phyloP scores from a whole-genome alignment of 2,329 filamentous ascomycete genomes.

The Chalaropsis ovoidea region DNA sequence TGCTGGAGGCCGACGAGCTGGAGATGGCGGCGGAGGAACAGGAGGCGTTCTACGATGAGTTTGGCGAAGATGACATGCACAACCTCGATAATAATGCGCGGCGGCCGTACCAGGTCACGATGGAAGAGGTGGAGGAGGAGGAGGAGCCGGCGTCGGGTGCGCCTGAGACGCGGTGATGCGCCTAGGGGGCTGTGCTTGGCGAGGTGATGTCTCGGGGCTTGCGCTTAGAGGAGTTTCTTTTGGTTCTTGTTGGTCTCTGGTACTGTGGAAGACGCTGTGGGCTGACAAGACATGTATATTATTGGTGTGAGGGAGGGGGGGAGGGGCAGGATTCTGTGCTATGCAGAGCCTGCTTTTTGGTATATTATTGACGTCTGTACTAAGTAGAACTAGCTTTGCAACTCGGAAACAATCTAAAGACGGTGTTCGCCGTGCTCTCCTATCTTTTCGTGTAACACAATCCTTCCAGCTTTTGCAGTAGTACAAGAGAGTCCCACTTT shows the following conservation, averaged over 20 bases:
- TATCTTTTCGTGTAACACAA: not conserved
- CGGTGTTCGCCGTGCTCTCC: too few species aligned
- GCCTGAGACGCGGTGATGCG: not conserved
- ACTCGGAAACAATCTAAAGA: too few species aligned
- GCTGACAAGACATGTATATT: not conserved
- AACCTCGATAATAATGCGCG: not conserved
- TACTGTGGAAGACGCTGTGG: too few species aligned
- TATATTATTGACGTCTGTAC: not conserved
- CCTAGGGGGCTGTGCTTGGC: too few species aligned
- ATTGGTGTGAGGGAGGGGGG: not conserved
- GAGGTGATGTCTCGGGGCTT: too few species aligned
- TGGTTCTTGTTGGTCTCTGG: too few species aligned
- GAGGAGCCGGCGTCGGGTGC: not conserved
- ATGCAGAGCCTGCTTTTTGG: too few species aligned
- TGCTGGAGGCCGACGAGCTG: conserved; percentile 6
- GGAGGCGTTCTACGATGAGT: not conserved
- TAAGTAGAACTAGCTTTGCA: not conserved
- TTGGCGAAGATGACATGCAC: not conserved
- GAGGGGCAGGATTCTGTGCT: too few species aligned
- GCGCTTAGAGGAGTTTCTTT: too few species aligned
- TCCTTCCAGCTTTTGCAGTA: not conserved
- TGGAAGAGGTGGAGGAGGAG: not conserved
- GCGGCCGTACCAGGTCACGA: not conserved
- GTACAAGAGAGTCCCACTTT: not conserved
- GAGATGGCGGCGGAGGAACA: not conserved